Evolutionary conservation across 495 filamentous ascomycete species (phyloP).

Genomic region (Thozetella sp.): DNA sequence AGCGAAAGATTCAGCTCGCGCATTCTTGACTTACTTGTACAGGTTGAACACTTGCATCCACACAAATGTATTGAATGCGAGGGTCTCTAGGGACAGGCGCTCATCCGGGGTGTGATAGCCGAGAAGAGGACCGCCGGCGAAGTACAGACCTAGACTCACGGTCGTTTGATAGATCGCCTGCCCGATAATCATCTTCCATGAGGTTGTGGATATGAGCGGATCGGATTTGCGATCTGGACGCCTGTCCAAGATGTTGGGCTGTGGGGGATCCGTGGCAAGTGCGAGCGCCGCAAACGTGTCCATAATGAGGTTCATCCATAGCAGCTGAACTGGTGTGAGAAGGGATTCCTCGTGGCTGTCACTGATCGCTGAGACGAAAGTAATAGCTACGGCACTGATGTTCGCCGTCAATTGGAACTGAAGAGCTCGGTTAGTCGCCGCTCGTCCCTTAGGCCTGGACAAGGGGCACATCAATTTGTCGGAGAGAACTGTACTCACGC

Average conservation of each 20-base stretch:
- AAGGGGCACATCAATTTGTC: too few species aligned
- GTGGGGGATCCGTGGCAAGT: constrained; percentile 82
- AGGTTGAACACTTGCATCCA: constrained; percentile 98
- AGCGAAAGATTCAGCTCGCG: too few species aligned
- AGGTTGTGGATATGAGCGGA: constrained; percentile 74
- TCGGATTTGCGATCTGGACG: constrained; percentile 76
- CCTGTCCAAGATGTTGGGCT: constrained; percentile 73
- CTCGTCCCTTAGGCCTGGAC: too few species aligned
- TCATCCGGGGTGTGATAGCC: constrained; percentile 29
- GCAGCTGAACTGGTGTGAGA: constrained; percentile 81
- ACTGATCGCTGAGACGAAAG: constrained; percentile 80
- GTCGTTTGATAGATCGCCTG: constrained; percentile 81
- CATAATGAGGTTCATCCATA: constrained; percentile 96
- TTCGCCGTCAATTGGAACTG: constrained; percentile 93
- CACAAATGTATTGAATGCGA: constrained; percentile 93
- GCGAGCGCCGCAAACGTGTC: constrained; percentile 88
- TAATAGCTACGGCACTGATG: constrained; percentile 80
- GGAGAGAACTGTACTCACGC: constrained; percentile 41
- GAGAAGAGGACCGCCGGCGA: constrained; percentile 66
- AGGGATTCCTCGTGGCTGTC: constrained; percentile 70
- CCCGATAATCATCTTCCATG: constrained; percentile 96
- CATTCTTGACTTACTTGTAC: constrained; percentile 63
- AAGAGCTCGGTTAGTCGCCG: background rate
- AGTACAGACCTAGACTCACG: constrained; percentile 78
- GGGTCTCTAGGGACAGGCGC: constrained; percentile 60